A percentile compares a stretch with the other conserved stretches of the same genome.
phyloP scores from a whole-genome alignment of 192 early-diverging fungal species.

The Gamsiella multidivaricata region DNA sequence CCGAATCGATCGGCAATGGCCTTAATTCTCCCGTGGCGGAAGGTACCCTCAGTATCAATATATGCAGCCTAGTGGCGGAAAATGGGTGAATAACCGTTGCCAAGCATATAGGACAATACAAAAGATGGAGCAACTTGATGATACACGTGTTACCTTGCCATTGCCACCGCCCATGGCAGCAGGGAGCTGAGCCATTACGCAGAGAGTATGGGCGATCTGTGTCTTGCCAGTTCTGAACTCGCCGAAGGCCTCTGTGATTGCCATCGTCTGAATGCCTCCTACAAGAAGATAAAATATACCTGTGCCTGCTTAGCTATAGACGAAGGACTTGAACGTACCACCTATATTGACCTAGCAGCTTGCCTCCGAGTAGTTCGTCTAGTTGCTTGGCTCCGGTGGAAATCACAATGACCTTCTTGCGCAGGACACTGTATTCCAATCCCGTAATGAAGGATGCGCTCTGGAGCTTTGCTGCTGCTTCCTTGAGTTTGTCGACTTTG shows the following conservation, averaged over 20 bases:
- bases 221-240: slow-evolving; percentile 92
- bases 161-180: slow-evolving; percentile 76
- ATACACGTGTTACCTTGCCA: slow-evolving; percentile 72
- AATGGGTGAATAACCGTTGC: not conserved
- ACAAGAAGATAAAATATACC: not conserved
- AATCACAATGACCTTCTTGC: slow-evolving; percentile 73
- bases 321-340: too few relatives aligned
- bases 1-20: slow-evolving; percentile 79
- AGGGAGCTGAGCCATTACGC: slow-evolving; percentile 82
- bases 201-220: slow-evolving; percentile 83
- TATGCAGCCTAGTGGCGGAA: slow-evolving; percentile 52
- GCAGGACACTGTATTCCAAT: slow-evolving; percentile 61
- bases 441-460: slow-evolving; percentile 77
- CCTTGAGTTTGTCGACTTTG: slow-evolving; percentile 91
- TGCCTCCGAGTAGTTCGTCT: slow-evolving; percentile 80
- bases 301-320: too few relatives aligned
- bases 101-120: not conserved
- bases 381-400: slow-evolving; percentile 82
- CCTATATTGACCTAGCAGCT: not conserved
- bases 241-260: slow-evolving; percentile 89
- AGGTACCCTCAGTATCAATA: slow-evolving; percentile 78
- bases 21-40: slow-evolving; percentile 83
- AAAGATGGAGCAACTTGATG: not conserved
- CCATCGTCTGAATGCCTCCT: slow-evolving; percentile 84
- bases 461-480: slow-evolving; percentile 75